Evolutionary conservation across 2,329 filamentous ascomycete genomes (phyloP), one percentile per base, ranked within the genome.

Genomic region (Furcasterigmium furcatum): DNA sequence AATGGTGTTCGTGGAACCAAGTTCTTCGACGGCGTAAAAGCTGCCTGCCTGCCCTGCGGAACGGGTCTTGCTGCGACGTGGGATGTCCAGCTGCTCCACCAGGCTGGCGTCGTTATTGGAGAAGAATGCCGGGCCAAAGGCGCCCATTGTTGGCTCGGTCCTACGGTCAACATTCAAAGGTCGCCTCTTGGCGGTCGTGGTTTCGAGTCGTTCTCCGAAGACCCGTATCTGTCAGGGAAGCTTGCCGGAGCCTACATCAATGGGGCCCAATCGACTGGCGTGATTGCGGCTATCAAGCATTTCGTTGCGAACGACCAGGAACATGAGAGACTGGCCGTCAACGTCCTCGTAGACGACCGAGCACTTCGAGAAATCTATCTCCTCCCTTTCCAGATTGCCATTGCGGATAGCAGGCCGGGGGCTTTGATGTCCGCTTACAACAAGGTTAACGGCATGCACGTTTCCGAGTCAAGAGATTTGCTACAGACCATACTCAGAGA

Each of bases 1-100:
- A 87, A 86, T 59, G 84, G 84, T 43, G 77, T 85, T 29, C 73
- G 84, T 52, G 84, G 84, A 43, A 81, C 78, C 35, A 80, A 78
- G 54, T 87, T 85, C 71, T 87, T 87, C 65, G 79, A 82, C 54
- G 80, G 83, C 45, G 65, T 73, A 22, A 71, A 70, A 18, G 75
- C 80, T 1, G 79, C 79, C 14, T 82, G 79, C 55, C 74, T 84
- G 48, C 79, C 80, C 57, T 82, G 78, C 51, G 77, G 77, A 18
- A 79, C 78, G 0, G 74, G 68, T 4, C 66, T 83, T 5, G 79
- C 74, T 22, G 70, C 79, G 3, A 82, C 79, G 20, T 84, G 77
- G 58, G 79, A 84, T 58, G 61, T 65, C 20, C 61, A 71, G 5
- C 68, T 83, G 6, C 67, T 82, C 2, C 65, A 74, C 38, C 62